Evolutionary conservation across 2,329 filamentous ascomycete species (phyloP), one percentile per base, ranked within the genome.

Genomic region (Talaromyces sp.): DNA sequence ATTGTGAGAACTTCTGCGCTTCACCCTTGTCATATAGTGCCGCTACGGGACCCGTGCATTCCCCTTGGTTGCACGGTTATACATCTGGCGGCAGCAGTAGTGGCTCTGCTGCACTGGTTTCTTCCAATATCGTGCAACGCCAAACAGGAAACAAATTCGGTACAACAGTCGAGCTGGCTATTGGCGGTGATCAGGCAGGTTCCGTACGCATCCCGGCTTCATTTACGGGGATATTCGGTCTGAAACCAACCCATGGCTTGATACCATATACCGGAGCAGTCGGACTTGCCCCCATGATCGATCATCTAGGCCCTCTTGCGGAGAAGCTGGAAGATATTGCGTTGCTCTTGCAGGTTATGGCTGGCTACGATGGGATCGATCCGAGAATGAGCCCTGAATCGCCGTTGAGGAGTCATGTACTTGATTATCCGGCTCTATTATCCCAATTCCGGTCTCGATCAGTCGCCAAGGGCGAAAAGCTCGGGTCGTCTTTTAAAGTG

Each of bases 361-460:
- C 82, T 3, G 83, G 83, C 1, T 77, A 77, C 56, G 83, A 85
- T 69, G 81, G 81, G 13, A 75, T 84, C n/a, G 83, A 85, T 68
- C 72, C 76, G 0, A 75, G 79, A 9, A 76, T 76, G 72, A 75
- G 73, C 1, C 78, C 79, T 8, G 75, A 76, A 66, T 74, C 77
- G 1, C 78, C 78, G 0, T 70, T 81, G 19, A 70, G 71, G 24
- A 52, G 69, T 9, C 67, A 73, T 10, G 75, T 79, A 2, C 69
- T 70, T 4, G 68, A 74, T 6, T 80, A 81, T 64, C 71, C 73
- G 19, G 65, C 67, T 19, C 64, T 71, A 0, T 69, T 80, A 2
- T 68, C 68, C 33, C 9, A 33, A 22, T 63, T 63, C 1, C 35
- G 16, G 16, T 13, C 35, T 45, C 60, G 41, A 37, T 22, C 31